Evolutionary conservation across 108 stramenopile species (phyloP).

Genomic region (Cylindrotheca fusiformis): DNA sequence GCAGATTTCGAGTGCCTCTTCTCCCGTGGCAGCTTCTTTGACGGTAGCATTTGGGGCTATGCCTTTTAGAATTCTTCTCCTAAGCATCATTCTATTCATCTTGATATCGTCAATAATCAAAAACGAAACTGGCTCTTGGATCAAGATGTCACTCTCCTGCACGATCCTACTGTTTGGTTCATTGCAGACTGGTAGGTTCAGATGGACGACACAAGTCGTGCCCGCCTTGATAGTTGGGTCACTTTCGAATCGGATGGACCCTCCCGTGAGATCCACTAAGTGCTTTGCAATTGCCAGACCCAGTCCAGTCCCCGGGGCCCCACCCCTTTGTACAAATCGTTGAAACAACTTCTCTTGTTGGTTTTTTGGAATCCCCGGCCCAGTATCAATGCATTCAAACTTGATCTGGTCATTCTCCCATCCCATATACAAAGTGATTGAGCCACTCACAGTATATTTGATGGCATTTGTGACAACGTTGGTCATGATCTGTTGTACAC

Average conservation of each 20-base stretch:
- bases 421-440: conserved; percentile 33
- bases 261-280: conserved; percentile 55
- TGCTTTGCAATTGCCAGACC: conserved; percentile 78
- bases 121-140: conserved; percentile 41
- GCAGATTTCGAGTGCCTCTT: conserved; percentile 56
- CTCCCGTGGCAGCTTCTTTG: conserved; percentile 57
- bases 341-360: conserved; percentile 71
- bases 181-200: conserved; percentile 47
- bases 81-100: conserved; percentile 66
- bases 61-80: conserved; percentile 41
- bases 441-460: conserved; percentile 67
- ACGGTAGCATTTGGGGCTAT: conserved; percentile 62
- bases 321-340: conserved; percentile 71
- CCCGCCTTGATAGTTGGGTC: conserved; percentile 56
- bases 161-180: conserved; percentile 26
- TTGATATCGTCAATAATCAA: conserved; percentile 68
- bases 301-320: conserved; percentile 69
- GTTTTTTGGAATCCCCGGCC: conserved; percentile 72
- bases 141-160: conserved; percentile 19
- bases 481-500: conserved; percentile 66
- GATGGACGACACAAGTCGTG: conserved; percentile 54
- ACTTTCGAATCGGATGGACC: conserved; percentile 54
- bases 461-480: conserved; percentile 72
- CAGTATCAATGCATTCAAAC: conserved; percentile 66
- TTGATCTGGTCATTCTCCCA: conserved; percentile 39